Conservation (phyloP, 495 filamentous ascomycete species). For the Lasiosphaeria ovina region DNA sequence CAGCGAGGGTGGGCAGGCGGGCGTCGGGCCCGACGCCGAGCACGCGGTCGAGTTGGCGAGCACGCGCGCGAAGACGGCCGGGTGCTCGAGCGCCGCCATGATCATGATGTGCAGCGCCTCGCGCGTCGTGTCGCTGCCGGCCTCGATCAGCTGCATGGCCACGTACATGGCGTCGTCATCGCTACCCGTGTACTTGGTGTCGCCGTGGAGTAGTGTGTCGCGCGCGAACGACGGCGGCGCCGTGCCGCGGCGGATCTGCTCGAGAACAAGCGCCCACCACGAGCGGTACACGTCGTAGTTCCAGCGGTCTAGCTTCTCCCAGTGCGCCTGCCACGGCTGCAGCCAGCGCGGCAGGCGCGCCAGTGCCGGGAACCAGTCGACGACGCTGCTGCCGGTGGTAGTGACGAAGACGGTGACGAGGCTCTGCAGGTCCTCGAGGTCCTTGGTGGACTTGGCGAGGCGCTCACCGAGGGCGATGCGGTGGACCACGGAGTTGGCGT, state of each 20-base stretch:
- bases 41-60: slow-evolving; percentile 40
- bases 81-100: slow-evolving; percentile 35
- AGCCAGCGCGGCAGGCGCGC: slow-evolving; percentile 35
- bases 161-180: slow-evolving; percentile 49
- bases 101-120: slow-evolving; percentile 39
- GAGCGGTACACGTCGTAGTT: slow-evolving; percentile 34
- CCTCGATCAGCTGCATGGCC: slow-evolving; percentile 37
- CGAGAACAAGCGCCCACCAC: slow-evolving; percentile 38
- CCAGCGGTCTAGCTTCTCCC: slow-evolving; percentile 30
- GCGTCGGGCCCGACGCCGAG: slow-evolving; percentile 28
- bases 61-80: slow-evolving; percentile 28
- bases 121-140: slow-evolving; percentile 47
- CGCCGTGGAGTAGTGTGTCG: slow-evolving; percentile 37
- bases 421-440: slow-evolving; percentile 19
- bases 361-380: slow-evolving; percentile 44
- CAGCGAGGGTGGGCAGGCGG: slow-evolving; percentile 44
- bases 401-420: slow-evolving; percentile 10
- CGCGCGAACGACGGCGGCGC: slow-evolving; percentile 28
- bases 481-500: slow-evolving; percentile 33
- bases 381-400: slow-evolving; percentile 24
- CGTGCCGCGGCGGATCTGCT: slow-evolving; percentile 23
- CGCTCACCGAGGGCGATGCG: slow-evolving; percentile 17
- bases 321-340: slow-evolving; percentile 41
- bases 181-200: slow-evolving; percentile 36
- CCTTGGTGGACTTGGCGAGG: slow-evolving; percentile 10